Evolutionary conservation across 108 stramenopile species (phyloP).

Genomic region (Pseudonitzschia multiseries): DNA sequence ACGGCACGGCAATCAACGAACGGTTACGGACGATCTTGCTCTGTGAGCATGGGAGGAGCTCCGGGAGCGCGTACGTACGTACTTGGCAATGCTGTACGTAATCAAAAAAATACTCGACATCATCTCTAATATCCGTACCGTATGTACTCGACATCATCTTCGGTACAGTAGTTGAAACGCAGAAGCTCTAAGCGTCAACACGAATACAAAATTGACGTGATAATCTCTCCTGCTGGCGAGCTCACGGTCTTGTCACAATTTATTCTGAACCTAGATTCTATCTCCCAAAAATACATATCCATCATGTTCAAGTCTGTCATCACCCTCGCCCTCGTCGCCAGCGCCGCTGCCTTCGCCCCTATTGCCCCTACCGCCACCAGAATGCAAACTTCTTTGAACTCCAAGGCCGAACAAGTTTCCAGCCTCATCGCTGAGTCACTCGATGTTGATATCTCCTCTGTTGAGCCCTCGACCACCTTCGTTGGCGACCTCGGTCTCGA

Average conservation of each 20-base stretch:
- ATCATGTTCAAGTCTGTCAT: conserved; percentile 64
- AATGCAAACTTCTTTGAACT: conserved; percentile 40
- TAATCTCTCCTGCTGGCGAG: neutral
- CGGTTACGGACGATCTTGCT: neutral
- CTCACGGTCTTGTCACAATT: neutral
- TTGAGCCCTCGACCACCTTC: conserved; percentile 72
- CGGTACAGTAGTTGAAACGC: neutral
- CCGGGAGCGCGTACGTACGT: neutral
- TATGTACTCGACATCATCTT: neutral
- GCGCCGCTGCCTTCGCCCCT: conserved; percentile 78
- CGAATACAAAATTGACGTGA: neutral
- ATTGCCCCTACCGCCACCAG: conserved; percentile 41
- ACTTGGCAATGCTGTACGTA: neutral
- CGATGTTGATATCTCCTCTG: conserved; percentile 67
- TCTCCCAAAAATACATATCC: neutral
- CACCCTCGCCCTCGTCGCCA: conserved; percentile 65
- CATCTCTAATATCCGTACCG: too few species aligned
- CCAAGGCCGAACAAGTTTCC: too few species aligned
- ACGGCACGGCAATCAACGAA: conserved; percentile 4
- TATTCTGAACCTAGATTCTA: neutral
- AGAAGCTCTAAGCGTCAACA: neutral
- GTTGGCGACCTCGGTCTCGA: conserved; percentile 96
- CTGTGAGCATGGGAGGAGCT: neutral
- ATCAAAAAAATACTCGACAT: neutral
- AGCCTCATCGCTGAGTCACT: too few species aligned